Conservation (phyloP, 495 filamentous ascomycete genomes). For the Choiromyces venosus region DNA sequence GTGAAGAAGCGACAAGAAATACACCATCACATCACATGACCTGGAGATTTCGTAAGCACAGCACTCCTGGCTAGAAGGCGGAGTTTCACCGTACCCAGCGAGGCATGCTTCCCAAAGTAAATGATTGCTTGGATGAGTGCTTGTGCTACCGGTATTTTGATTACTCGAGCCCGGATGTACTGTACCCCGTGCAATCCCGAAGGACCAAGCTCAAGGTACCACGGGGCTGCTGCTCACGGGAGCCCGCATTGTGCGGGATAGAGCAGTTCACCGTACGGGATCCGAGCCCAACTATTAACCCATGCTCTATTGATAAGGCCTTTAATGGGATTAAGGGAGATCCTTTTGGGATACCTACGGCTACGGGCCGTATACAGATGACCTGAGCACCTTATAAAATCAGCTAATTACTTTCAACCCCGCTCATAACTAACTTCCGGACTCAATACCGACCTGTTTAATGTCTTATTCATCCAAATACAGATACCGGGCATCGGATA, state of each 20-base stretch:
- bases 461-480: background rate
- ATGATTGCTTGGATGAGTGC: no score
- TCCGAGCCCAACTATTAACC: no score
- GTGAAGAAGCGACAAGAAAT: background rate
- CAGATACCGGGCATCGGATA: background rate
- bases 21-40: no score
- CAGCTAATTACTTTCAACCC: background rate
- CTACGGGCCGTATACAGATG: no score
- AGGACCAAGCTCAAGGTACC: no score
- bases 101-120: no score
- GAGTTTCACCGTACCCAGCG: no score
- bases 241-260: background rate
- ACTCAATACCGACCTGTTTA: background rate
- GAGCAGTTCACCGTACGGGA: background rate
- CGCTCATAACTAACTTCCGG: background rate
- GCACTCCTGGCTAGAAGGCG: background rate
- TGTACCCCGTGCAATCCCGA: no score
- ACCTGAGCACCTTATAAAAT: background rate
- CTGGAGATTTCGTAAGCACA: background rate
- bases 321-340: background rate
- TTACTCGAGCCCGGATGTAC: no score
- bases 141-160: no score
- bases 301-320: background rate
- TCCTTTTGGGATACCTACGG: background rate
- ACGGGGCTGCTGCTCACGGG: background rate